Conservation (phyloP, 148 eudicot species). For the Rhododendron griersonianum region DNA sequence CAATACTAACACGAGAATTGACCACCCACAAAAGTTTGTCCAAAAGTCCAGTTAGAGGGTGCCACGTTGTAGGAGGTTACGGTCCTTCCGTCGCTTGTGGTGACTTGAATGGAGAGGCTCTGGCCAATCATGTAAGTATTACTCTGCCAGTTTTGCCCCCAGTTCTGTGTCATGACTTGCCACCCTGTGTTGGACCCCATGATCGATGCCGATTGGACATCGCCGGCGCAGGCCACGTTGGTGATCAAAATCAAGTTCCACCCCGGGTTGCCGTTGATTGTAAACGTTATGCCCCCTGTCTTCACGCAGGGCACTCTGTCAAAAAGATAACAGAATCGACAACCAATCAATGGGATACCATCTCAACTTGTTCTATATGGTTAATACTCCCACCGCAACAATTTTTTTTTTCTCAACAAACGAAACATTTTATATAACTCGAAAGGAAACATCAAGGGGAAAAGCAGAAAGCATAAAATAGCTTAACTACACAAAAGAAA, state of each 20-base stretch:
- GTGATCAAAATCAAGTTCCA: slow-evolving; percentile 32
- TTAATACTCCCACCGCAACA: background rate
- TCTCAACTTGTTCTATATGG: background rate
- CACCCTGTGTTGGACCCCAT: slow-evolving; percentile 27
- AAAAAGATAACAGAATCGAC: background rate
- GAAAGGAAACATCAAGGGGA: too few species aligned
- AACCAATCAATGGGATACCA: background rate
- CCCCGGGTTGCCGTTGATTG: slow-evolving; percentile 29
- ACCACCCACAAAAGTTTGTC: slow-evolving; percentile 27
- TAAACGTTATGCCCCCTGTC: slow-evolving; percentile 34
- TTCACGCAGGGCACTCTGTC: slow-evolving; percentile 29
- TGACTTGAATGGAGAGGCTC: slow-evolving; percentile 22
- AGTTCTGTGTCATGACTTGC: slow-evolving; percentile 29
- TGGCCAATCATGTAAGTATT: slow-evolving; percentile 25
- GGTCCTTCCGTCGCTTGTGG: slow-evolving; percentile 28
- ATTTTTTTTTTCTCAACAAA: too few species aligned
- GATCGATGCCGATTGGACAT: slow-evolving; percentile 25
- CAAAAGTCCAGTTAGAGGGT: slow-evolving; percentile 26
- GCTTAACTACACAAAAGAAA: too few species aligned
- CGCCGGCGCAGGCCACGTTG: slow-evolving; percentile 34
- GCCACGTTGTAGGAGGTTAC: slow-evolving; percentile 26
- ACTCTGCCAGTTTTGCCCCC: slow-evolving; percentile 38
- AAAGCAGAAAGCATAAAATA: too few species aligned
- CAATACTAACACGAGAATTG: slow-evolving; percentile 9
- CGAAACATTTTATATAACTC: too few species aligned